Conservation (phyloP, 139 green algal species). For the Limnomonas spitsbergensis region DNA sequence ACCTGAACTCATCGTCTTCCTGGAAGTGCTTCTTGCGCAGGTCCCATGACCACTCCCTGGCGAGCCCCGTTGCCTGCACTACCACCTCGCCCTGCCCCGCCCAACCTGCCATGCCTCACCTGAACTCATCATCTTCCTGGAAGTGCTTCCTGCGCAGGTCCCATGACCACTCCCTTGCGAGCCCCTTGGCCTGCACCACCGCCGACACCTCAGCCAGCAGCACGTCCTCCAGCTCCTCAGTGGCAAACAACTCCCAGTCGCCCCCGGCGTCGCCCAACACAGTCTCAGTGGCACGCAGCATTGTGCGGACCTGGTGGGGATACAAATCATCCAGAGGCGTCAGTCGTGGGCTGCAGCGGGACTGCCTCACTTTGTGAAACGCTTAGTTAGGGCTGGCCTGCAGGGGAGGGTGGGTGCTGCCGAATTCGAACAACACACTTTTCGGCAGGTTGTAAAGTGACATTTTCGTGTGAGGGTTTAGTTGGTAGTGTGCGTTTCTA, state of each 20-base stretch:
- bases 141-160: slow-evolving; percentile 39
- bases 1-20: slow-evolving; percentile 35
- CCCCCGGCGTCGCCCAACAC: slow-evolving; percentile 84
- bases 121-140: slow-evolving; percentile 45
- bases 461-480: no score
- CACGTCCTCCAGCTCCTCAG: slow-evolving; percentile 27
- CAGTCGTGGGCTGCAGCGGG: no score
- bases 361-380: no score
- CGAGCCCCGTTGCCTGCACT: no score
- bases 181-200: slow-evolving; percentile 25
- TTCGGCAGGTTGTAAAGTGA: no score
- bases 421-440: no score
- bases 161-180: slow-evolving; percentile 41
- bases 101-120: slow-evolving; percentile 5
- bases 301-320: slow-evolving; percentile 65
- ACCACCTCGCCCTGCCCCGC: no score
- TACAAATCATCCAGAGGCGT: no score
- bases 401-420: no score
- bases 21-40: neutral
- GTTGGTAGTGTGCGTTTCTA: no score
- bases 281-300: slow-evolving; percentile 75
- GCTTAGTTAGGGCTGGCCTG: no score
- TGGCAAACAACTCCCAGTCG: slow-evolving; percentile 81
- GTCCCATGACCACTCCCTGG: no score
- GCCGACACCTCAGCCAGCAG: slow-evolving; percentile 12